Conservation (phyloP, 169 alveolate genomes). For the Eimeria sp. region DNA sequence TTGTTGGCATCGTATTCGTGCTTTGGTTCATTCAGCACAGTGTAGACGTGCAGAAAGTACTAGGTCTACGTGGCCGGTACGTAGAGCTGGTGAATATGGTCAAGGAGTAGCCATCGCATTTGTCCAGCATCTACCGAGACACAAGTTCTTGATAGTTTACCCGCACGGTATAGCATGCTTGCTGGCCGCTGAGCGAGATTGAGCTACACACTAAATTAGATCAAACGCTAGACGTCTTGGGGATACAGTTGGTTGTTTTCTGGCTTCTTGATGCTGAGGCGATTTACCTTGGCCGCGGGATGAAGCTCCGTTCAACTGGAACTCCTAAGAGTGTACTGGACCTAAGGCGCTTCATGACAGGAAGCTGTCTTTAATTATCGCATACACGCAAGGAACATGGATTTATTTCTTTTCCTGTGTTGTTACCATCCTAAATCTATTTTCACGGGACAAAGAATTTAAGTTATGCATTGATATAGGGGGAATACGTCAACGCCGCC, state of each 20-base stretch:
- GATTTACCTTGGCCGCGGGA: neutral
- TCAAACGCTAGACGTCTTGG: neutral
- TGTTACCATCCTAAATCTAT: neutral
- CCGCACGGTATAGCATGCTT: neutral
- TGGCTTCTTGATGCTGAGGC: neutral
- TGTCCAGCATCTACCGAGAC: neutral
- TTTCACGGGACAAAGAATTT: neutral
- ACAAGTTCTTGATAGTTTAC: neutral
- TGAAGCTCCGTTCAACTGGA: neutral
- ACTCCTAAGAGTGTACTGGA: neutral
- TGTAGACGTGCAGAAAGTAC: conserved; percentile 65
- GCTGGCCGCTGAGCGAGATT: neutral
- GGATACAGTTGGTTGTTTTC: neutral
- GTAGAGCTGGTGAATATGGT: conserved; percentile 69
- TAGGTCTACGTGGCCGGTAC: conserved; percentile 56
- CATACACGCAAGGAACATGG: neutral
- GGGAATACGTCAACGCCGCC: neutral
- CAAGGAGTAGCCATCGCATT: conserved; percentile 11
- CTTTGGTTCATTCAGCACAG: conserved; percentile 75
- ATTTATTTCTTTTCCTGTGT: neutral
- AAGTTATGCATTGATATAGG: neutral
- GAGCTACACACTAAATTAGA: neutral
- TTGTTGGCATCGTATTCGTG: conserved; percentile 42
- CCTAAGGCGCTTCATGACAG: neutral
- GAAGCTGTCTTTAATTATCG: neutral